Evolutionary conservation across 1,284 basidiomycete genomes (phyloP).

Genomic region (Malassezia furfur): DNA sequence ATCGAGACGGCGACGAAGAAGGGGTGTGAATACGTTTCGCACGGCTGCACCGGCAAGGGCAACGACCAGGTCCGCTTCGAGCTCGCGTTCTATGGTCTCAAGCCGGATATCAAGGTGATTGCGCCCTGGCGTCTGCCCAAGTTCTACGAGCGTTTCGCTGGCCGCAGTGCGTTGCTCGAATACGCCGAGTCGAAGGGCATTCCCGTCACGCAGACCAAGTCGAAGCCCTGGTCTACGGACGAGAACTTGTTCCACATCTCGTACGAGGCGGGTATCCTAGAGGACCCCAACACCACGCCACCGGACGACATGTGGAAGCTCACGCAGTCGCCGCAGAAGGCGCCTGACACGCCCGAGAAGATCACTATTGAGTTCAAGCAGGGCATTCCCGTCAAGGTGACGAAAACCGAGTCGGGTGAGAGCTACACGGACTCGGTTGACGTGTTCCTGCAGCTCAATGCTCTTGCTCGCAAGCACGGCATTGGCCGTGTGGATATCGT

Average conservation of each 20-base stretch:
- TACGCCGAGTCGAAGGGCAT: slow-evolving; percentile 83
- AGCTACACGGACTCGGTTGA: slow-evolving; percentile 76
- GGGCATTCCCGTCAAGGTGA: slow-evolving; percentile 58
- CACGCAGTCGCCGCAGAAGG: slow-evolving; percentile 71
- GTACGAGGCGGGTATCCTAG: slow-evolving; percentile 96
- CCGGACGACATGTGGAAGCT: slow-evolving; percentile 99
- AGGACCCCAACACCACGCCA: slow-evolving; percentile 89
- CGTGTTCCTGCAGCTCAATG: slow-evolving; percentile 84
- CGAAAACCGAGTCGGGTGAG: slow-evolving; percentile 32
- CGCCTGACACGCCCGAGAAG: slow-evolving; percentile 69
- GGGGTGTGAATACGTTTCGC: slow-evolving; percentile 65
- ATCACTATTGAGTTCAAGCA: slow-evolving; percentile 61
- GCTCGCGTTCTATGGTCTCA: slow-evolving; percentile 95
- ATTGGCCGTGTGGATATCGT: slow-evolving; percentile 96
- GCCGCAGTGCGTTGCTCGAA: slow-evolving; percentile 79
- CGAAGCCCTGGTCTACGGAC: slow-evolving; percentile 94
- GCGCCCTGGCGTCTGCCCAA: slow-evolving; percentile 94
- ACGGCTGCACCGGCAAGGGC: slow-evolving; percentile 98
- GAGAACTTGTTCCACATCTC: slow-evolving; percentile 99
- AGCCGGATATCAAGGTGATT: slow-evolving; percentile 96
- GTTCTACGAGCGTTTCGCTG: slow-evolving; percentile 95
- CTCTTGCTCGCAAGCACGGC: slow-evolving; percentile 85
- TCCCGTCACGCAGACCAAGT: slow-evolving; percentile 84
- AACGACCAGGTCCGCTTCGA: slow-evolving; percentile 99
- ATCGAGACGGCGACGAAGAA: slow-evolving; percentile 82